Base-by-base conservation (phyloP, 176 grass and related monocot species). In the Lolium perenne region DNA sequence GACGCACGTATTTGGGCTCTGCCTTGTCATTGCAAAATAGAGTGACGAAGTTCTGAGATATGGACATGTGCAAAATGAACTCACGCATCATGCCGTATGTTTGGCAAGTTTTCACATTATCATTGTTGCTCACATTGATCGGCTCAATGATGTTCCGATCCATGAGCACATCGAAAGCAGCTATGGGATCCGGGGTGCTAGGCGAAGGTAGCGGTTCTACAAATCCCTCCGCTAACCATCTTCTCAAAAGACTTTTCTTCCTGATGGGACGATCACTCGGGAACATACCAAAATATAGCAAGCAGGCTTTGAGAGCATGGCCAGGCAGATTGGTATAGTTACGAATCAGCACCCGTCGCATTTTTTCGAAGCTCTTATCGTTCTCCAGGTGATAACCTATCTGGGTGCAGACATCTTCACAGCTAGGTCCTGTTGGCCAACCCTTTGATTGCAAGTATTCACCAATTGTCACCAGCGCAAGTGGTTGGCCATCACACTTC, bases 71-170 rank as follows among this genome's bases (percentile, higher is more conserved):
- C 50, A 71, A 56, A 71, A 82, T 82, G 64, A 71, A 83, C 35
- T 83, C 81, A 6, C 14, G 81, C 81, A 83, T 73, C 70, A 84
- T 62, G 15, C 82, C 70, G 5, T 75, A 84, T 15, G 56, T 74
- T 84, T 62, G 71, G 41, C 82, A 84, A 32, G 82, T 49, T 16
- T 84, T 84, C 17, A 84, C 54, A 1, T 62, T 57, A 26, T 48
- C 40, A 17, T 62, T 48, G 6, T 38, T 84, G 22, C 82, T 7
- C 7, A 83, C n/a, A 46, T 18, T 0, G 0, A 83, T 72, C 1
- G 66, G 67, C 8, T 83, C 81, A 59, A 83, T 83, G 68, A 83
- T 6, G 81, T 59, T 83, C 51, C 50, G 81, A 38, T 83, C 80
- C 38, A 69, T 18, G 7, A 69, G 65, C 7, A 18, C 15, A 6